Evolutionary conservation across 1,284 basidiomycete genomes (phyloP).

Genomic region (Melampsora americana): DNA sequence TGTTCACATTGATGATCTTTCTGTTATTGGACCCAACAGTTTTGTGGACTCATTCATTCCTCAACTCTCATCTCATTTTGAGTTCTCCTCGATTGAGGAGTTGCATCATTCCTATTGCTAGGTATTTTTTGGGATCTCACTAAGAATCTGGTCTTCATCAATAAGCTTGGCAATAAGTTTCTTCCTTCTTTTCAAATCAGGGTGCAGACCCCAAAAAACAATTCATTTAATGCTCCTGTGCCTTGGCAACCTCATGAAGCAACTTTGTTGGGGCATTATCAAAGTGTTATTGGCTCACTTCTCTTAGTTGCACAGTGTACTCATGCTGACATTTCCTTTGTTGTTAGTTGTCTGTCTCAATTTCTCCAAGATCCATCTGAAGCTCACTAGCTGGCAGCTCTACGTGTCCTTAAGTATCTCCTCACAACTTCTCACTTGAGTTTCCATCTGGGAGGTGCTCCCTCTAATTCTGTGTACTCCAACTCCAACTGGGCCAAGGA

Average conservation of each 20-base stretch:
- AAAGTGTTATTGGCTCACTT: not conserved
- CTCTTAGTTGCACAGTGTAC: conserved; percentile 4
- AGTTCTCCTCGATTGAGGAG: too few species aligned
- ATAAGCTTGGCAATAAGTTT: too few species aligned
- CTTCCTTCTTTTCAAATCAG: too few species aligned
- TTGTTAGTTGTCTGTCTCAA: conserved; percentile 13
- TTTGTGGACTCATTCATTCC: too few species aligned
- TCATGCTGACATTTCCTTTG: not conserved
- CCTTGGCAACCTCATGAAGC: not conserved
- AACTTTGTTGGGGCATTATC: not conserved
- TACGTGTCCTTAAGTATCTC: conserved; percentile 7
- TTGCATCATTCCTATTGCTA: too few species aligned
- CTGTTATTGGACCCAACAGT: too few species aligned
- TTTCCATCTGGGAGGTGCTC: not conserved
- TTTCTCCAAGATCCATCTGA: conserved; percentile 7
- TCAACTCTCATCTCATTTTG: too few species aligned
- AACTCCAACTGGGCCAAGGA: conserved; percentile 2
- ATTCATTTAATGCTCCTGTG: not conserved
- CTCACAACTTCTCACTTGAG: not conserved
- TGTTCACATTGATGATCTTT: too few species aligned
- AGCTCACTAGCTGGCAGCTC: conserved; percentile 1
- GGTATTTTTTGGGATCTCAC: too few species aligned
- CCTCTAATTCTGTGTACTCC: not conserved
- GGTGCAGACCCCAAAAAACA: not conserved
- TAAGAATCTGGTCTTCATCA: too few species aligned